Percentiles rank a stretch among this genome's conserved stretches.
Evolutionary conservation across 164 flowering plant species (phyloP).

Genomic region (Umbellularia californica): DNA sequence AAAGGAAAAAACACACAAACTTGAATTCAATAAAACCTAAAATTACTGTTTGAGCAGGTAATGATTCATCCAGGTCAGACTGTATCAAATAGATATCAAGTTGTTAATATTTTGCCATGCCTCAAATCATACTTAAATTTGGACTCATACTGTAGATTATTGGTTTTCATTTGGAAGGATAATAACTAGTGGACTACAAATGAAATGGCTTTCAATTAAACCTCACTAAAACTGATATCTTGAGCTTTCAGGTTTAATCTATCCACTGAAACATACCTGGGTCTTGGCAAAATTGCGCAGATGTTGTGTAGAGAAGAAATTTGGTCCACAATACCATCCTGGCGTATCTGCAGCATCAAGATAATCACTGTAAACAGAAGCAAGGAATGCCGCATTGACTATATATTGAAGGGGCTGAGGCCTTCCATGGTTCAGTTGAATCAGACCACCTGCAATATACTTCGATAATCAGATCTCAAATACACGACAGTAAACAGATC

Average conservation of each 20-base stretch:
- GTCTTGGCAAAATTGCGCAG: constrained; percentile 85
- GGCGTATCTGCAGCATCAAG: constrained; percentile 97
- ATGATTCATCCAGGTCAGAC: neutral
- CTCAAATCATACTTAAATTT: too few relatives aligned
- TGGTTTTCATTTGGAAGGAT: too few relatives aligned
- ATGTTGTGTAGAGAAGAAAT: constrained; percentile 64
- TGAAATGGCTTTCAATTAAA: neutral
- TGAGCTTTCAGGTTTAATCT: neutral
- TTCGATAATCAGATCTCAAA: neutral
- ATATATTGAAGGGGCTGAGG: constrained; percentile 95
- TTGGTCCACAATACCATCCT: constrained; percentile 99
- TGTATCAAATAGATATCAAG: neutral
- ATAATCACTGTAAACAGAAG: constrained; percentile 77
- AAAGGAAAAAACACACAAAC: too few relatives aligned
- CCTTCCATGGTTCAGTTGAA: constrained; percentile 83
- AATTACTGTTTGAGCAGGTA: neutral
- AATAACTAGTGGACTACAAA: too few relatives aligned
- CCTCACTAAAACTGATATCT: neutral
- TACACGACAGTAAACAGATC: neutral
- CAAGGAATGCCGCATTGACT: constrained; percentile 93
- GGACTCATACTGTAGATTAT: too few relatives aligned
- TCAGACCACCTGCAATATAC: constrained; percentile 69
- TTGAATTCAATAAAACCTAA: too few relatives aligned
- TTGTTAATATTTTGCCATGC: neutral
- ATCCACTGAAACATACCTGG: constrained; percentile 45